Evolutionary conservation across 2,329 filamentous ascomycete species (phyloP).

Genomic region (Lecanicillium sp.): DNA sequence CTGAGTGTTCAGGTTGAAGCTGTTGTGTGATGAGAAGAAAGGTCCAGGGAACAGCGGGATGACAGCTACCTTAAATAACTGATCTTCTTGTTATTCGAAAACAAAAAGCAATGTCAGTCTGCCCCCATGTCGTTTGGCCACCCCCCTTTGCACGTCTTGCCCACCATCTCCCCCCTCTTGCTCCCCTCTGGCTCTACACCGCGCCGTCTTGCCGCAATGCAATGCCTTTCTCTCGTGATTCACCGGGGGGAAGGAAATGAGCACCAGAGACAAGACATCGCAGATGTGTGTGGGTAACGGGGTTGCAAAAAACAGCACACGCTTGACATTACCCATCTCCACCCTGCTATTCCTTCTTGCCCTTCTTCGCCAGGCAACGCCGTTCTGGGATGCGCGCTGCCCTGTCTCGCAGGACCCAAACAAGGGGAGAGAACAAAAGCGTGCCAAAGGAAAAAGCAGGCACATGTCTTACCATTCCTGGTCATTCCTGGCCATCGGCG

Average conservation of each 20-base stretch:
- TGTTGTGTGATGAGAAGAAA: not conserved
- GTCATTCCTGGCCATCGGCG: slow-evolving; percentile 2
- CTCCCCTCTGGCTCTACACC: not conserved
- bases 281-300: not conserved
- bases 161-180: not conserved
- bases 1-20: slow-evolving; percentile 14
- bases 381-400: not conserved
- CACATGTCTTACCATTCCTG: slow-evolving; percentile 7
- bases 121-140: not conserved
- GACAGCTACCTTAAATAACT: slow-evolving; percentile 11
- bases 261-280: slow-evolving; percentile 13
- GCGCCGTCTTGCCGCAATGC: not conserved
- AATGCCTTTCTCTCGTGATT: no score
- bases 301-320: not conserved
- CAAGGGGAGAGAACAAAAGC: not conserved
- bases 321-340: slow-evolving; percentile 5
- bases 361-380: not conserved
- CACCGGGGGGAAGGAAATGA: slow-evolving; percentile 15
- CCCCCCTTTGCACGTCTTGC: not conserved
- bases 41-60: not conserved
- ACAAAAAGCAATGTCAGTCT: not conserved
- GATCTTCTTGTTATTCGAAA: not conserved
- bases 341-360: slow-evolving; percentile 2
- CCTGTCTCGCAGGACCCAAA: no score
- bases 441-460: not conserved